Evolutionary conservation across 2,329 filamentous ascomycete species (phyloP), one percentile per base, ranked within the genome.

Genomic region (Aureobasidium sp.): DNA sequence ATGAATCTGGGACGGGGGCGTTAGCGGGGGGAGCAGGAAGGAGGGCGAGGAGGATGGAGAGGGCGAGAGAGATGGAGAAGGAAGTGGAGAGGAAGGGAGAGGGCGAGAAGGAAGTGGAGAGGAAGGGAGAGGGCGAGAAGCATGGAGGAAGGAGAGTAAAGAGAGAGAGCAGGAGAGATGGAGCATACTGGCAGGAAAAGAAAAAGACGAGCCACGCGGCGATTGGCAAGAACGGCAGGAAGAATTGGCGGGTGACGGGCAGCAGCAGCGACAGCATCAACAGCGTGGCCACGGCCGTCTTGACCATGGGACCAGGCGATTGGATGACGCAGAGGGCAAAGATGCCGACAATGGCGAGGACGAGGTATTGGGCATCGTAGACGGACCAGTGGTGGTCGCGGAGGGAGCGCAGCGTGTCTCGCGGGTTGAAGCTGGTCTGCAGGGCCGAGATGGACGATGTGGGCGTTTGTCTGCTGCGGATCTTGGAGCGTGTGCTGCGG

Each of bases 141-240:
- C 2, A 8, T 9, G 7, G 27, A 1, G n/a, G n/a, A n/a, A n/a
- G n/a, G n/a, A n/a, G n/a, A n/a, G n/a, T n/a, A n/a, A n/a, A n/a
- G n/a, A n/a, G n/a, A 29, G 27, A 29, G 27, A 29, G 27, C 4
- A 29, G 9, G 27, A 29, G 1, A 40, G 11, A 60, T 27, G 49
- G 2, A 58, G 83, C 90, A 79, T 84, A 95, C 90, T 93, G 88
- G 79, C 89, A 94, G 65, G 87, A 86, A 74, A 94, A 96, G 77
- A 96, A 96, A 73, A 95, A 90, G 51, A 96, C 78, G 42, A 96
- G 79, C 84, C 92, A 97, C 25, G 85, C 86, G 73, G 89, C 87
- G 65, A 95, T 90, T 7, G 90, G 87, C 62, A 94, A 79, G 57
- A 91, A 91, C 10, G 93, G 92, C 43, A 96, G 79, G 71, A 96